Conservation (phyloP, 495 filamentous ascomycete genomes). For the Arthonia radiata region DNA sequence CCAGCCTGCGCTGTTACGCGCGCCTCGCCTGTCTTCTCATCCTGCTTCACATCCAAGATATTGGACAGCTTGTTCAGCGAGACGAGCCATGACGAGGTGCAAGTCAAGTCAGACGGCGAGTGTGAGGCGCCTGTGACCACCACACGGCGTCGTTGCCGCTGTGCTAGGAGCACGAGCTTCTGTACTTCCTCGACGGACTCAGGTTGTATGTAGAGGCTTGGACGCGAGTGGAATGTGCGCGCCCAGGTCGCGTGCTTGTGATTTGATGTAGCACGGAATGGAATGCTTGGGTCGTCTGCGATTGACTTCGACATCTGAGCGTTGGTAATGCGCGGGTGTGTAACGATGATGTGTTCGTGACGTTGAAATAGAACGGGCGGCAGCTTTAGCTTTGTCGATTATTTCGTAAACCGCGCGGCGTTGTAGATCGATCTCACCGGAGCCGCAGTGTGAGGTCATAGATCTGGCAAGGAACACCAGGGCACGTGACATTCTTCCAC, state of each 20-base stretch:
- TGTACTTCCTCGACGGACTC: constrained; percentile 54
- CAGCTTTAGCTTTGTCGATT: too few relatives aligned
- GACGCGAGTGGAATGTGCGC: constrained; percentile 61
- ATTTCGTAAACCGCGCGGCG: too few relatives aligned
- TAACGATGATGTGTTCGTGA: too few relatives aligned
- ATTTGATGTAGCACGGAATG: constrained; percentile 46
- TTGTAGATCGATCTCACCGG: too few relatives aligned
- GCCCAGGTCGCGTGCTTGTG: constrained; percentile 93
- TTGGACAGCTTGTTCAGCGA: constrained; percentile 67
- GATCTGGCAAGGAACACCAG: too few relatives aligned
- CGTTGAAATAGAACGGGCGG: too few relatives aligned
- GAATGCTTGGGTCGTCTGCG: too few relatives aligned
- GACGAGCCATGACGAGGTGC: constrained; percentile 82
- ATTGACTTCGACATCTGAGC: too few relatives aligned
- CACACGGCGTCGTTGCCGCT: constrained; percentile 52
- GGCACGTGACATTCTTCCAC: too few relatives aligned
- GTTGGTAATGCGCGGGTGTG: too few relatives aligned
- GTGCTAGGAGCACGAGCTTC: constrained; percentile 59
- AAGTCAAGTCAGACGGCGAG: constrained; percentile 79
- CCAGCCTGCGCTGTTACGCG: constrained; percentile 61
- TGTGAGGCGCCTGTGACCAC: constrained; percentile 67
- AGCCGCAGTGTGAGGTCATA: too few relatives aligned
- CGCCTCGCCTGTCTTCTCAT: constrained; percentile 13
- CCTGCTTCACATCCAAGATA: constrained; percentile 39
- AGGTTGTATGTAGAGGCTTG: constrained; percentile 75